Base-by-base conservation (phyloP, 164 flowering plant genomes). In the Protea cynaroides region DNA sequence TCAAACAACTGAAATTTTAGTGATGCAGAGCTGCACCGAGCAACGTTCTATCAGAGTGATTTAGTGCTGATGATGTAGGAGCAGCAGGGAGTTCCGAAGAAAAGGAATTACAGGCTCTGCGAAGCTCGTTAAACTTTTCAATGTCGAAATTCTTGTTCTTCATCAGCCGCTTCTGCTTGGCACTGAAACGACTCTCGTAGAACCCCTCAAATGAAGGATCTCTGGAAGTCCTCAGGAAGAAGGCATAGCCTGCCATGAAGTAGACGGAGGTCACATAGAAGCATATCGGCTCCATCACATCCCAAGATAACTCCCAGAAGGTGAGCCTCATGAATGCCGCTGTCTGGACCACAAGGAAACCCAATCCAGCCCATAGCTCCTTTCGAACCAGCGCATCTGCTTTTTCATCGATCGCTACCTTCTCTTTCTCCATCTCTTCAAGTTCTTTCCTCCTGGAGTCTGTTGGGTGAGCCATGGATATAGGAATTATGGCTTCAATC, bases 251-350 rank as follows among this genome's bases (percentile, higher is more conserved):
- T 8, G 74, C 83, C 82, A 82, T 79, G 84, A 75, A 84, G 70
- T 85, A 85, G 29, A 70, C 19, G 6, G 94, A 87, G 1, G 90
- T 84, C 0, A 86, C 80, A 60, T 74, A 87, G 78, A 84, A 87
- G 80, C 94, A 87, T 49, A 87, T 83, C 11, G 94, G 90, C 56
- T 87, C 94, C 94, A 87, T 87, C 7, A 87, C 90, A 56, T 87
- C 94, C 94, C 94, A 87, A 0, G 94, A 71, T 0, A 87, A 83
- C 56, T 87, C 94, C 94, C 94, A 87, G 61, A 87, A 87, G 0
- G 94, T 87, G 10, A 87, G 83, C 76, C 94, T 81, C 90, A 87
- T 81, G 79, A 85, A 83, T 22, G 69, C 90, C 0, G 79, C 80
- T 3, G 94, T 87, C 67, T 87, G 94, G 17, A 69, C 78, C 8